These are phyloP conservation scores for Meyerozyma guilliermondii DNA, from an alignment of 1,139 yeast genomes.

Conservation along the genomic window DNA sequence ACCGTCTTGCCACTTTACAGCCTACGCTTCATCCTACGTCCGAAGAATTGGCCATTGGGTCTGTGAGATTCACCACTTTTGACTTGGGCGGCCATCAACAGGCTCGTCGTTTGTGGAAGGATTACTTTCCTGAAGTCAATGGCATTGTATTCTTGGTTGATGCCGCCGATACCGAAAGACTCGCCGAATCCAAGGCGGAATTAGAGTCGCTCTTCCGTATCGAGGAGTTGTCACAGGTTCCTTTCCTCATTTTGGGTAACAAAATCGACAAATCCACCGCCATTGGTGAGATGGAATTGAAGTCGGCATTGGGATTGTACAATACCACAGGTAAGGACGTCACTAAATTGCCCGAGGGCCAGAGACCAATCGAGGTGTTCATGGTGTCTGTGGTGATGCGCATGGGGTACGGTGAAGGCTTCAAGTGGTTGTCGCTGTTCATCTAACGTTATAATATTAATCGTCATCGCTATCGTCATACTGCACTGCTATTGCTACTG, in stretches of 20 bases:
- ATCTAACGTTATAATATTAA: conserved; percentile 46
- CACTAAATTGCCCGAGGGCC: conserved; percentile 65
- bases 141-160: conserved; percentile 96
- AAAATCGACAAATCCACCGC: conserved; percentile 94
- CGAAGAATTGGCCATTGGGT: conserved; percentile 95
- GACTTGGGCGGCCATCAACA: conserved; percentile 98
- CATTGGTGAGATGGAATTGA: conserved; percentile 90
- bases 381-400: conserved; percentile 98
- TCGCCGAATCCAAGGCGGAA: conserved; percentile 91
- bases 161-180: conserved; percentile 94
- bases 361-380: conserved; percentile 91
- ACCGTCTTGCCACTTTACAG: conserved; percentile 93
- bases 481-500: not conserved
- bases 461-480: not conserved
- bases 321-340: conserved; percentile 76
- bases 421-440: conserved; percentile 94
- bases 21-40: conserved; percentile 99
- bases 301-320: conserved; percentile 83
- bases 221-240: conserved; percentile 85
- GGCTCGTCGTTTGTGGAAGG: conserved; percentile 99
- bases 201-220: conserved; percentile 88
- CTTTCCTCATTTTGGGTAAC: conserved; percentile 91
- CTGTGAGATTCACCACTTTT: conserved; percentile 93
- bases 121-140: conserved; percentile 97
- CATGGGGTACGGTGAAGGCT: conserved; percentile 94